phyloP scores from a whole-genome alignment of 768 basidiomycete species.

The Chalciporus sphaerocephalus region DNA sequence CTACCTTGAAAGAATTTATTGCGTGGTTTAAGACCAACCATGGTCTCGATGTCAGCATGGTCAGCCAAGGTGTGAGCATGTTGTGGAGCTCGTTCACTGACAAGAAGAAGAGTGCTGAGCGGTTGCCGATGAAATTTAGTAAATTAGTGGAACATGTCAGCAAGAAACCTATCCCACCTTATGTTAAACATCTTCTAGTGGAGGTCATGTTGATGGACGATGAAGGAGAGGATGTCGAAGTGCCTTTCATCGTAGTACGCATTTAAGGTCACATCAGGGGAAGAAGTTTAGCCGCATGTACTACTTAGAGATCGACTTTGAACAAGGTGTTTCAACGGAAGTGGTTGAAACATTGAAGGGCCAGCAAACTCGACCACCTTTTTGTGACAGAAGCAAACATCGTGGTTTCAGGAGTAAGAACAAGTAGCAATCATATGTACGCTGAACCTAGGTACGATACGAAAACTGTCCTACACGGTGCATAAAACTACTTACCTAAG shows the following conservation, averaged over 20 bases:
- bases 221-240: constrained; percentile 92
- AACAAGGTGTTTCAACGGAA: neutral
- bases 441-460: constrained; percentile 17
- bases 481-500: constrained; percentile 46
- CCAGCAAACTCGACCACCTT: no score
- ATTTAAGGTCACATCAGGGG: constrained; percentile 37
- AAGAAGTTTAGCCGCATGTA: constrained; percentile 3
- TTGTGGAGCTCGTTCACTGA: constrained; percentile 93
- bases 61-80: constrained; percentile 97
- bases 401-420: constrained; percentile 3
- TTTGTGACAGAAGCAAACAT: no score
- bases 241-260: constrained; percentile 77
- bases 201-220: constrained; percentile 95
- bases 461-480: constrained; percentile 8
- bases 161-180: constrained; percentile 86
- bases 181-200: constrained; percentile 80
- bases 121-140: constrained; percentile 85
- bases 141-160: constrained; percentile 89
- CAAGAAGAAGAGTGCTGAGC: constrained; percentile 91
- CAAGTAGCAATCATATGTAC: constrained; percentile 14
- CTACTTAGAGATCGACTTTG: neutral
- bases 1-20: constrained; percentile 81
- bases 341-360: no score
- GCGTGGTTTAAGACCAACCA: constrained; percentile 81
- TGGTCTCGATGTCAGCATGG: constrained; percentile 88